These are phyloP conservation scores for Guadua angustifolia DNA, from an alignment of 176 grass and related monocot species.

Conservation along the genomic window DNA sequence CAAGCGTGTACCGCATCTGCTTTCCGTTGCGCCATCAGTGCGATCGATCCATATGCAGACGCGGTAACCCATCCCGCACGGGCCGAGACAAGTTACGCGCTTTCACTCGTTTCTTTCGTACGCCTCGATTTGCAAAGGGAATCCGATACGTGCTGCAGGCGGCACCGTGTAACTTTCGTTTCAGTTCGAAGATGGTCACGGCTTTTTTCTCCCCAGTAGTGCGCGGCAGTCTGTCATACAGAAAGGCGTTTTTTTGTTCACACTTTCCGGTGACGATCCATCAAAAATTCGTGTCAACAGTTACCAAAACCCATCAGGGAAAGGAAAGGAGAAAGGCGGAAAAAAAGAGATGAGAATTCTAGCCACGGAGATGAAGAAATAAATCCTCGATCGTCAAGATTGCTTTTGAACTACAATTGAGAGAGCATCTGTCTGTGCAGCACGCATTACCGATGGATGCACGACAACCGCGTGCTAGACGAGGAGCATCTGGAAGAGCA, in stretches of 20 bases:
- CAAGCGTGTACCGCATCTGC: not conserved
- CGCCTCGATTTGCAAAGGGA: not conserved
- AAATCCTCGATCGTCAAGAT: slow-evolving; percentile 41
- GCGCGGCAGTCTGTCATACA: not conserved
- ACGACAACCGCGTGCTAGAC: not conserved
- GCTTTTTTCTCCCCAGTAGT: not conserved
- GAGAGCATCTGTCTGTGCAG: slow-evolving; percentile 25
- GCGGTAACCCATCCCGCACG: not conserved
- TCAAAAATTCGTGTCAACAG: not conserved
- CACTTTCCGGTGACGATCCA: slow-evolving; percentile 14
- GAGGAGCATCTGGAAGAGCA: slow-evolving; percentile 74
- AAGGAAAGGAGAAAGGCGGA: not conserved
- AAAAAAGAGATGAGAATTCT: not conserved
- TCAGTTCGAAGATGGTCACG: not conserved
- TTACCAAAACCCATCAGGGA: not conserved
- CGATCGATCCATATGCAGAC: slow-evolving; percentile 29
- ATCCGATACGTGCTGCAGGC: not conserved
- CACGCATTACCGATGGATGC: slow-evolving; percentile 37
- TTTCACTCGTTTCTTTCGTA: slow-evolving; percentile 19
- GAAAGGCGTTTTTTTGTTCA: not conserved
- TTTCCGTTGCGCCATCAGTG: slow-evolving; percentile 30
- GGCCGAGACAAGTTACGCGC: not conserved
- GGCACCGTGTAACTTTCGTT: not conserved
- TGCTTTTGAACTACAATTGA: slow-evolving; percentile 19
- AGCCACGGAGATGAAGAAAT: not conserved